phyloP scores from a whole-genome alignment of 139 green algal genomes.

The Chlamydomonas sphaeroides region DNA sequence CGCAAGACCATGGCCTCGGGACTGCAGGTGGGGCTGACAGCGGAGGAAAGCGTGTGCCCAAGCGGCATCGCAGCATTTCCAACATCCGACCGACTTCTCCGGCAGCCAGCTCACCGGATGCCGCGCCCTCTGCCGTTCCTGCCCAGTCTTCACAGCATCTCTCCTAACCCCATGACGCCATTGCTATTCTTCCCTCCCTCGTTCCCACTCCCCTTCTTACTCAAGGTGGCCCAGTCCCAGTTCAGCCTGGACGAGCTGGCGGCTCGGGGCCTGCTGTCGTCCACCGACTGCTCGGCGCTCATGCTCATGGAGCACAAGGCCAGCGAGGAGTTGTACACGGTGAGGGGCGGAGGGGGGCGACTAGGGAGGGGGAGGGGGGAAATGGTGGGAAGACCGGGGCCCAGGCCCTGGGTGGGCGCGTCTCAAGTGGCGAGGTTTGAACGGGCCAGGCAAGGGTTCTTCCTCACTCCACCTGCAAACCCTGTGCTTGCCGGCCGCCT shows the following conservation, averaged over 20 bases:
- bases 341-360: neutral
- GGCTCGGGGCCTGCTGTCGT: slow-evolving; percentile 55
- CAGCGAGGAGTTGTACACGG: slow-evolving; percentile 61
- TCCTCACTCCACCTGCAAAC: too few species aligned
- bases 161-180: neutral
- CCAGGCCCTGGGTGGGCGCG: too few species aligned
- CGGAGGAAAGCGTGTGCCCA: too few species aligned
- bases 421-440: too few species aligned
- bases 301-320: slow-evolving; percentile 67
- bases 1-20: slow-evolving; percentile 42
- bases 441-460: too few species aligned
- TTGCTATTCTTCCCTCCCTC: neutral
- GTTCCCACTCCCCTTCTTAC: neutral
- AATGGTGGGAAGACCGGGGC: neutral
- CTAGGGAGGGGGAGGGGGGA: neutral
- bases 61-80: too few species aligned
- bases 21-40: slow-evolving; percentile 25
- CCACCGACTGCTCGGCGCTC: slow-evolving; percentile 59
- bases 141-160: neutral
- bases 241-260: slow-evolving; percentile 57
- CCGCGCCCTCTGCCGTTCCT: too few species aligned
- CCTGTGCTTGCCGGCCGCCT: neutral
- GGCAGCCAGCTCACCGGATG: neutral
- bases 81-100: too few species aligned
- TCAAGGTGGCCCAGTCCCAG: slow-evolving; percentile 36